Evolutionary conservation across 176 grass and related monocot species (phyloP), one percentile per base, ranked within the genome.

Genomic region (Puccinellia tenuiflora): DNA sequence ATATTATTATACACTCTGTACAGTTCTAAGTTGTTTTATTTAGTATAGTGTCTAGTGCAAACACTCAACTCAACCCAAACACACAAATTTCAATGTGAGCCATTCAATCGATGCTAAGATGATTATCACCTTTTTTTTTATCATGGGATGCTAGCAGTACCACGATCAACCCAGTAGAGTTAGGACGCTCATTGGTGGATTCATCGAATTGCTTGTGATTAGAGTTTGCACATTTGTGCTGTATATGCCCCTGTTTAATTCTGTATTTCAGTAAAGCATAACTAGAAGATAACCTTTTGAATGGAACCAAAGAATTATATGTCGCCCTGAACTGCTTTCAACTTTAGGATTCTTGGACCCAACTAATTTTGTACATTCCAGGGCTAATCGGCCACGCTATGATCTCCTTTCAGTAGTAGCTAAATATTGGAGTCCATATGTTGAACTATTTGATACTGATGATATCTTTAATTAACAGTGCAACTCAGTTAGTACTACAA

Each of bases 401-500:
- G n/a, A 53, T 72, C 50, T 47, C 47, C 22, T 61, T 72, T 65
- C 10, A 35, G 20, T 77, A 34, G 55, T 34, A 29, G 43, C 52
- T 61, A 34, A 64, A 25, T 78, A 46, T 62, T 63, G 2, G 42
- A 73, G 29, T 81, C 26, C 47, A 16, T 85, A 84, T 55, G 14
- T 40, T 46, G 20, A 25, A 66, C 50, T 73, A 22, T 81, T 77
- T 64, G 43, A 56, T 52, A 52, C 24, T 80, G 68, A 75, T 83
- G 18, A 54, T 84, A 47, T 69, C 48, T 82, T 70, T 76, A 40
- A 62, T 90, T 43, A 85, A 77, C 85, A 98, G 96, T 85, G 91
- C 92, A 48, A 92, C 90, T 62, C 96, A 93, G n/a, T 86, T 95
- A 84, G 96, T 98, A 79, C 61, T 99, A 64, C 88, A 84, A 45